phyloP scores from a whole-genome alignment of 352 stramenopile species.

The Phytophthora parvispora region DNA sequence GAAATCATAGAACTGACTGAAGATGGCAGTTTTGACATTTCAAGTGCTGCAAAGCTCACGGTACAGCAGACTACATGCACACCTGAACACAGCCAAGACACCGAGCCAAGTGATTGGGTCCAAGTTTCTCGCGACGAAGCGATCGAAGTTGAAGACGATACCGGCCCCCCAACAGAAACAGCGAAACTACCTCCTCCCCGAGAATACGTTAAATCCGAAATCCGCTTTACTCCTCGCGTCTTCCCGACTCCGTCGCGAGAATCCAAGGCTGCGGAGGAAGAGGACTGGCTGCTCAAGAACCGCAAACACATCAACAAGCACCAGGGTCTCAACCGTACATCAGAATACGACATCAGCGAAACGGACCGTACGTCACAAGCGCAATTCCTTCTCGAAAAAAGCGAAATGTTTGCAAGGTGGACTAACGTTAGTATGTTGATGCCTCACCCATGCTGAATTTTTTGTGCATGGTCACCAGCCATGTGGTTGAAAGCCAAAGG shows the following conservation, averaged over 20 bases:
- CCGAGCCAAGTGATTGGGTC: background rate
- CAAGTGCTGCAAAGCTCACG: conserved; percentile 1
- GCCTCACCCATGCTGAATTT: background rate
- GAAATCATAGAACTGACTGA: conserved; percentile 61
- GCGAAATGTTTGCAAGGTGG: background rate
- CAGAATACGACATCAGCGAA: conserved; percentile 86
- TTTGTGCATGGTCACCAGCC: conserved; percentile 35
- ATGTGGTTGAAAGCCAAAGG: conserved; percentile 90
- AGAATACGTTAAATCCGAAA: conserved; percentile 51
- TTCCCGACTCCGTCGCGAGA: conserved; percentile 85
- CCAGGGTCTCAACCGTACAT: conserved; percentile 58
- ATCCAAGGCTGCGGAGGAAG: conserved; percentile 84
- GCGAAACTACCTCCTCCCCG: conserved; percentile 56
- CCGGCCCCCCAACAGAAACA: background rate
- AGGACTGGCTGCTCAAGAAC: conserved; percentile 90
- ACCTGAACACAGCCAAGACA: background rate
- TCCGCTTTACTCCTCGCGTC: conserved; percentile 81
- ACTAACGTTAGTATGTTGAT: background rate
- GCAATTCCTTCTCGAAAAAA: background rate
- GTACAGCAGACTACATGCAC: conserved; percentile 1
- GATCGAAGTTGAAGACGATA: conserved; percentile 9
- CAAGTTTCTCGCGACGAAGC: conserved; percentile 13
- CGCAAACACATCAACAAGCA: conserved; percentile 82
- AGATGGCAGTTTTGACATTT: conserved; percentile 67
- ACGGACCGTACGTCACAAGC: conserved; percentile 67